Evolutionary conservation across 805 yeast species (phyloP), one percentile per base, ranked within the genome.

Genomic region (Yamadazyma takamatsuzukensis): DNA sequence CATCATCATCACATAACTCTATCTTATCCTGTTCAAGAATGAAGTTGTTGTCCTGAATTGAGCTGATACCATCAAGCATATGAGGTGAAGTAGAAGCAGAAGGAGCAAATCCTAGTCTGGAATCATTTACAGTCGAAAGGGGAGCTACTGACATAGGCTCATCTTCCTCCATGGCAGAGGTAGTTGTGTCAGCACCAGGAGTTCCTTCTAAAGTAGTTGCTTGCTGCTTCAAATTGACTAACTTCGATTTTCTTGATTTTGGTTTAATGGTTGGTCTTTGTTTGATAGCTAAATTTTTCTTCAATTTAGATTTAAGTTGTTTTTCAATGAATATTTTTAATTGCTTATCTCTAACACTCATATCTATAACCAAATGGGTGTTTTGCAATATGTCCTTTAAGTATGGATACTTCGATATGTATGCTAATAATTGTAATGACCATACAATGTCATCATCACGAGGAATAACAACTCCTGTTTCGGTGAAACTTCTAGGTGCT

Each of bases 391-490:
- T 70, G 23, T 78, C 80, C 48, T 89, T 83, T 54, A 89, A 64
- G 40, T 77, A 73, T 0, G 96, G 80, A 50, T 93, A 90, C 57
- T 90, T 90, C 4, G 97, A 88, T 25, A 89, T 85, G 56, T 88
- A 90, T 10, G 97, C 97, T 31, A 93, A 59, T 14, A 93, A 69
- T 56, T 90, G 97, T 33, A 90, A 65, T 4, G 95, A 83, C 96
- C 96, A 88, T 22, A 87, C 80, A 12, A 90, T 85, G 52, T 90
- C 98, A 53, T 90, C 97, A 42, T 85, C 95, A 36, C 86, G 74
- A 1, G 97, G 97, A 5, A 88, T 73, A n/a, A 89, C 70, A 15
- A 80, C 77, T 2, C 95, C 95, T 25, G 82, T 59, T 15, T 63
- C 68, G 11, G 70, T 64, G 40, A 66, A 66, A 34, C 46, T 60